Conservation (phyloP, 352 stramenopile species). For the Thalassiosira livingstoniorum region DNA sequence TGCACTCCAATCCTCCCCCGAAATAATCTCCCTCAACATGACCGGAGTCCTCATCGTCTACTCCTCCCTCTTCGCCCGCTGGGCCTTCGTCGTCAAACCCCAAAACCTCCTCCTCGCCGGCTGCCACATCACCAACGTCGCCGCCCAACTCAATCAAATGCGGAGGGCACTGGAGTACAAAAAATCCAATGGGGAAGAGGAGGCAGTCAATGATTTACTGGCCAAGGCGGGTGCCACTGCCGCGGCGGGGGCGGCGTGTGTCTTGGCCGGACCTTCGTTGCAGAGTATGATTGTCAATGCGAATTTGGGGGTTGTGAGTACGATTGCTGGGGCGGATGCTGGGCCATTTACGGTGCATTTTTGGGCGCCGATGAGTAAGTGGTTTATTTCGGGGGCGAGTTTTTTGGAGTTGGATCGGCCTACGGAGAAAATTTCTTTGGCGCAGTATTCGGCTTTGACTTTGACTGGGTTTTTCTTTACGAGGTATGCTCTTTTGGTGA, state of each 20-base stretch:
- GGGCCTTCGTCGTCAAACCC: slow-evolving; percentile 83
- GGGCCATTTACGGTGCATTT: slow-evolving; percentile 79
- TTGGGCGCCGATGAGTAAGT: slow-evolving; percentile 86
- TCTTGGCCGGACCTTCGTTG: slow-evolving; percentile 68
- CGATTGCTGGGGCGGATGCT: slow-evolving; percentile 72
- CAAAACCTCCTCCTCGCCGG: slow-evolving; percentile 78
- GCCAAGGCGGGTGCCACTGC: slow-evolving; percentile 69
- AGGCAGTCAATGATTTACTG: slow-evolving; percentile 76
- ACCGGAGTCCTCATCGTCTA: slow-evolving; percentile 86
- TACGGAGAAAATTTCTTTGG: slow-evolving; percentile 84
- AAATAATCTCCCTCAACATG: slow-evolving; percentile 87
- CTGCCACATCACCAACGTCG: slow-evolving; percentile 86
- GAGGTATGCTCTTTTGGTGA: slow-evolving; percentile 83
- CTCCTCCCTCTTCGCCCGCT: slow-evolving; percentile 83
- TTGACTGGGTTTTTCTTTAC: slow-evolving; percentile 87
- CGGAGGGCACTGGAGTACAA: slow-evolving; percentile 80
- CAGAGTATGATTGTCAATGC: slow-evolving; percentile 62
- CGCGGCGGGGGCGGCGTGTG: slow-evolving; percentile 52
- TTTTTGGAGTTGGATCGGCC: slow-evolving; percentile 84
- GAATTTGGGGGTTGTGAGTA: slow-evolving; percentile 74
- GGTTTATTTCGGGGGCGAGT: slow-evolving; percentile 81
- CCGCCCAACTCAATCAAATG: slow-evolving; percentile 85
- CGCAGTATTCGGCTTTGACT: slow-evolving; percentile 85
- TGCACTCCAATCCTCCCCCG: slow-evolving; percentile 78
- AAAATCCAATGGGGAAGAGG: slow-evolving; percentile 70